Evolutionary conservation across 805 yeast species (phyloP).

Genomic region (Yamadazyma ubonensis): DNA sequence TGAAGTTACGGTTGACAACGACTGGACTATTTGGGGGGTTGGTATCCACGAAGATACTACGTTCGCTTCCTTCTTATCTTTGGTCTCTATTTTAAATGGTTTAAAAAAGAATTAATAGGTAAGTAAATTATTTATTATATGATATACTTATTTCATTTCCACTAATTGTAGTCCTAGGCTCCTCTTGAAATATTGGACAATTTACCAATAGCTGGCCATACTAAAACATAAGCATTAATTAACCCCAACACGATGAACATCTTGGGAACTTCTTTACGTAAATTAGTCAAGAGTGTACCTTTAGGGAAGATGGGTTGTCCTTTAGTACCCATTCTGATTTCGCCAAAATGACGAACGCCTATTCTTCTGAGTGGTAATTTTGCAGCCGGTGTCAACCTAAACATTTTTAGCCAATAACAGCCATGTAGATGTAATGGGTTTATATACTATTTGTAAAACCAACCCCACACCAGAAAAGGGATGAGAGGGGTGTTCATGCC

Average conservation of each 20-base stretch:
- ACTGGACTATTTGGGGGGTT: slow-evolving; percentile 73
- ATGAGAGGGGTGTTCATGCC: too few relatives aligned
- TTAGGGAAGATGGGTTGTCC: slow-evolving; percentile 15
- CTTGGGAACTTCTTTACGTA: slow-evolving; percentile 12
- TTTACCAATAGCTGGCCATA: slow-evolving; percentile 15
- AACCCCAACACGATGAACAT: slow-evolving; percentile 7
- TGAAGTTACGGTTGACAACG: slow-evolving; percentile 34
- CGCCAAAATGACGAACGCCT: slow-evolving; percentile 5
- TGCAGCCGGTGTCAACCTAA: slow-evolving; percentile 4
- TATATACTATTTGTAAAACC: background rate
- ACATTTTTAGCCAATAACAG: slow-evolving; percentile 3
- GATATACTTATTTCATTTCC: background rate
- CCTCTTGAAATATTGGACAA: slow-evolving; percentile 10
- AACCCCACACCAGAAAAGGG: slow-evolving; percentile 1
- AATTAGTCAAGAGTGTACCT: slow-evolving; percentile 11
- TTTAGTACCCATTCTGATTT: slow-evolving; percentile 11
- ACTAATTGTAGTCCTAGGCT: slow-evolving; percentile 9
- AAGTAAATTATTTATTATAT: slow-evolving; percentile 2
- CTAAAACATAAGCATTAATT: slow-evolving; percentile 11
- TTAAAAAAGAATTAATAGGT: slow-evolving; percentile 21
- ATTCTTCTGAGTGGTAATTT: slow-evolving; percentile 3
- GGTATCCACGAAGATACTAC: slow-evolving; percentile 90
- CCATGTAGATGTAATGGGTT: background rate
- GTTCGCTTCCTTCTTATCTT: slow-evolving; percentile 73
- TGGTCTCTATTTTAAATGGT: slow-evolving; percentile 62